These are phyloP conservation scores for Cyclotella baltica DNA, from an alignment of 108 stramenopile species.

Conservation along the genomic window DNA sequence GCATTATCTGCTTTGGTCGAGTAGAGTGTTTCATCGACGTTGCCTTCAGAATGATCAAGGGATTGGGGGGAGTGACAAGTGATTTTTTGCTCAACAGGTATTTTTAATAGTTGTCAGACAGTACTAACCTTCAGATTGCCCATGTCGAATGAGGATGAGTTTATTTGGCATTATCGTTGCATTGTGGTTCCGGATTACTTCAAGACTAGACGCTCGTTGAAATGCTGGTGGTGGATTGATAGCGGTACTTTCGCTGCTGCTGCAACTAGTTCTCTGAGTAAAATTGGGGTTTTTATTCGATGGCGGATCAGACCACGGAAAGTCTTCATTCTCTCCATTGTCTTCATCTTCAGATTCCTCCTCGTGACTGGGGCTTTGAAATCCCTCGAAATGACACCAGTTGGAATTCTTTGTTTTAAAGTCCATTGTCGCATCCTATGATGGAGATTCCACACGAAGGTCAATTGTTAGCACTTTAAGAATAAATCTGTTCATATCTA, in stretches of 20 bases:
- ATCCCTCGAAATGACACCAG: slow-evolving; percentile 72
- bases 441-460: neutral
- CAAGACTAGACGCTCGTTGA: slow-evolving; percentile 12
- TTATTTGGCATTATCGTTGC: slow-evolving; percentile 82
- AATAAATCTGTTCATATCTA: neutral
- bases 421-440: slow-evolving; percentile 43
- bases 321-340: slow-evolving; percentile 26
- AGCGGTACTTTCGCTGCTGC: neutral
- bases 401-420: slow-evolving; percentile 75
- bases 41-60: no score
- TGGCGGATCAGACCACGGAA: slow-evolving; percentile 37
- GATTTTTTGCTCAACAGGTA: no score
- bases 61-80: no score
- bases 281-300: neutral
- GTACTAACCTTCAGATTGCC: no score
- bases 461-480: neutral
- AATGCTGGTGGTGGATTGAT: neutral
- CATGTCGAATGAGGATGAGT: slow-evolving; percentile 85
- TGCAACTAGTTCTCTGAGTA: neutral
- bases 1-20: slow-evolving; percentile 85
- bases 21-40: slow-evolving; percentile 81
- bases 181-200: slow-evolving; percentile 68
- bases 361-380: slow-evolving; percentile 31
- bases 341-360: slow-evolving; percentile 1
- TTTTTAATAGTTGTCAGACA: no score